A percentile compares a stretch with the other conserved stretches of the same genome.
phyloP scores from a whole-genome alignment of 192 early-diverging fungal species.

The Irineochytrium annulatum region DNA sequence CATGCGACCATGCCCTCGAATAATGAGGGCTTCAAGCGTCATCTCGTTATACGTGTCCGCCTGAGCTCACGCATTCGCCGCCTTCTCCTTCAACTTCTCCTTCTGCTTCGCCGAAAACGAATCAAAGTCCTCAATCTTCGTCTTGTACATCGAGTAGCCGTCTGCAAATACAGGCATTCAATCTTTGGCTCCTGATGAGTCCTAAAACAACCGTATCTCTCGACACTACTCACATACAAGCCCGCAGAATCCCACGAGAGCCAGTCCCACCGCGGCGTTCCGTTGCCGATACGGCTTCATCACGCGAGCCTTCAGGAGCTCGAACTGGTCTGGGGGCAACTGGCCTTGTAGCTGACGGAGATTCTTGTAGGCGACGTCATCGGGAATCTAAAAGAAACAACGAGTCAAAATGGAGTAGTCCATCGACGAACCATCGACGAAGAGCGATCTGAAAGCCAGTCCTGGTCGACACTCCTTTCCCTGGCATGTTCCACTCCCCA shows the following conservation, averaged over 20 bases:
- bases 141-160: constrained; percentile 5
- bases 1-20: no score
- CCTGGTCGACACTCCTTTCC: no score
- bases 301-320: not conserved
- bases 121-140: constrained; percentile 1
- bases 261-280: not conserved
- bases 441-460: no score
- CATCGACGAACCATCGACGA: no score
- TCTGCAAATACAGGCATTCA: not conserved
- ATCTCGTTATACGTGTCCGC: no score
- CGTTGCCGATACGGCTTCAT: not conserved
- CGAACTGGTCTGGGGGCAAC: constrained; percentile 1
- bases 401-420: no score
- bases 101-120: no score
- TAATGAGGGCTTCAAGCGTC: no score
- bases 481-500: no score
- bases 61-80: no score
- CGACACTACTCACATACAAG: not conserved
- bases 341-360: not conserved
- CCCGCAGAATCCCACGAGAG: not conserved
- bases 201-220: no score
- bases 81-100: no score
- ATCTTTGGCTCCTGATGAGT: not conserved
- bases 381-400: constrained; percentile 4
- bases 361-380: not conserved